A percentile compares a stretch with the other conserved stretches of the same genome.
These are phyloP conservation scores for Helichrysum umbraculigerum DNA, from an alignment of 129 eudicot genomes.

Conservation along the genomic window DNA sequence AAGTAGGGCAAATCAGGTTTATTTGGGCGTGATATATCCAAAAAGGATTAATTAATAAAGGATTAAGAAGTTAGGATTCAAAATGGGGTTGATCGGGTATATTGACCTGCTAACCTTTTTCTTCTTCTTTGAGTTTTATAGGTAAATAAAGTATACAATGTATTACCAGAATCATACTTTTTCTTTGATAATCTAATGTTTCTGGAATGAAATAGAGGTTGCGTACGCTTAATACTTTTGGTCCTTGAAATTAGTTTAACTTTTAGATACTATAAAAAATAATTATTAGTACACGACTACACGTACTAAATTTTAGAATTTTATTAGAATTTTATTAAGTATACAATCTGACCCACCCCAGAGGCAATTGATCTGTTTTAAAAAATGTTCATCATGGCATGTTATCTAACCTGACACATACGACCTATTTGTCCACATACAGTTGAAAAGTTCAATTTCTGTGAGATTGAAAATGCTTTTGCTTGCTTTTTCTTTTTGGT, in stretches of 20 bases:
- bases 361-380: neutral
- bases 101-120: neutral
- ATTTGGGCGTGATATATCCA: neutral
- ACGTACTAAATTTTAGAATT: neutral
- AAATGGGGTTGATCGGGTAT: neutral
- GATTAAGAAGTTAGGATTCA: neutral
- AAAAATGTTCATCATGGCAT: neutral
- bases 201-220: slow-evolving; percentile 4
- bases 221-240: neutral
- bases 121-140: neutral
- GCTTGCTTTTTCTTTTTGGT: slow-evolving; percentile 10
- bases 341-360: neutral
- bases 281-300: neutral
- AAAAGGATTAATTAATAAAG: no score
- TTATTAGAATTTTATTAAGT: no score
- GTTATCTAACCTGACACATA: neutral
- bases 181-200: neutral
- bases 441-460: slow-evolving; percentile 1
- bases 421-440: neutral
- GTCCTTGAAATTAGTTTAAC: neutral
- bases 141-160: neutral
- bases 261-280: neutral
- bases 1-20: neutral
- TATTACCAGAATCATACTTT: neutral
- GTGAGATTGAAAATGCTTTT: neutral